Evolutionary conservation across 1,284 basidiomycete species (phyloP).

Genomic region (Puccinia novopanici): DNA sequence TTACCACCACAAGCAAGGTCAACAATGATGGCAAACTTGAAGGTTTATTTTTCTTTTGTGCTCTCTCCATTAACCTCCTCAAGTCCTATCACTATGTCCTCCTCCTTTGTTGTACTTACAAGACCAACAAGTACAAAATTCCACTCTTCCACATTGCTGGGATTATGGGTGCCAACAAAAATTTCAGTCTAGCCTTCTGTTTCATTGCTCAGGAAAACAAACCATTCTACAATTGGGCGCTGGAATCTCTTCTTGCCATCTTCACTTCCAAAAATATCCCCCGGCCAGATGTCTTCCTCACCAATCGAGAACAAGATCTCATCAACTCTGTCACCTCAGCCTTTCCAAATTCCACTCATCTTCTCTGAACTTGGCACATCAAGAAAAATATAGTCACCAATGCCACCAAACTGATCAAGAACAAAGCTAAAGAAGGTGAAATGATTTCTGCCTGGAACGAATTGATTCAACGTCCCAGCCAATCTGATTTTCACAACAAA

Average conservation of each 20-base stretch:
- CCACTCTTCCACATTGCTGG: not conserved
- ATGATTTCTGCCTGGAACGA: not conserved
- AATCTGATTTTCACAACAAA: not conserved
- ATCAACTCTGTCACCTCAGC: not conserved
- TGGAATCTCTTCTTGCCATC: not conserved
- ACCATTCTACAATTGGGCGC: not conserved
- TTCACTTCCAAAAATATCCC: not conserved
- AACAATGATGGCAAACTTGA: not conserved
- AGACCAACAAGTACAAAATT: slow-evolving; percentile 8
- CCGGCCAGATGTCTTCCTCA: not conserved
- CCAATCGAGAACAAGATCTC: not conserved
- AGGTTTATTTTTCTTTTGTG: not conserved
- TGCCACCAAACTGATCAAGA: not conserved
- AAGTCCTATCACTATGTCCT: not conserved
- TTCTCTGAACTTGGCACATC: slow-evolving; percentile 15
- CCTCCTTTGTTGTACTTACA: slow-evolving; percentile 6
- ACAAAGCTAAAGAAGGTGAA: not conserved
- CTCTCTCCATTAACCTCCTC: not conserved
- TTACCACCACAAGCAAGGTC: not conserved
- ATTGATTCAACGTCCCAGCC: not conserved
- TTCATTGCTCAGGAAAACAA: slow-evolving; percentile 18
- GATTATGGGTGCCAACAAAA: not conserved
- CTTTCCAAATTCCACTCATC: not conserved
- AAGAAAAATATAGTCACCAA: not conserved
- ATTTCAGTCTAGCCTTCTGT: slow-evolving; percentile 3